Conservation (phyloP, 805 yeast species). For the Kodamaea restingae region DNA sequence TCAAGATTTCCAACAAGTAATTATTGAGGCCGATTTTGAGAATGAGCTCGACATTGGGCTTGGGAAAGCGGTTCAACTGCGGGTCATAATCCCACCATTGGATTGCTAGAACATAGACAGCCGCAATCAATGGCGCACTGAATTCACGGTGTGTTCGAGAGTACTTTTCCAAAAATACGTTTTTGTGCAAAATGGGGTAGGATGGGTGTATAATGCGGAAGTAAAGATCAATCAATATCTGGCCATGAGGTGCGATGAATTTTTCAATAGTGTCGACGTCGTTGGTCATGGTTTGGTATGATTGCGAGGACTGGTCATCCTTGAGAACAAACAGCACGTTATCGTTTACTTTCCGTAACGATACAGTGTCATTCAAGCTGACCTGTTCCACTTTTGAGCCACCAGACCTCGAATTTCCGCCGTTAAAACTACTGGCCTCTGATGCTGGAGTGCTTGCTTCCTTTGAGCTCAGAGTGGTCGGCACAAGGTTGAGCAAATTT, state of each 20-base stretch:
- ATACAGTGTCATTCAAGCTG: conserved; percentile 59
- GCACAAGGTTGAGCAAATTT: conserved; percentile 59
- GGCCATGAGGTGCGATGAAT: conserved; percentile 90
- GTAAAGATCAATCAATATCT: conserved; percentile 70
- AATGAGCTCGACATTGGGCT: conserved; percentile 63
- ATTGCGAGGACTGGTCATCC: conserved; percentile 73
- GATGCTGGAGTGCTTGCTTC: conserved; percentile 7
- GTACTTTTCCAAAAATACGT: conserved; percentile 88
- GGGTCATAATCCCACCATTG: conserved; percentile 95
- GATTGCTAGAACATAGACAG: conserved; percentile 82
- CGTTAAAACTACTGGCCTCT: conserved; percentile 9
- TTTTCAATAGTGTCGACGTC: conserved; percentile 82
- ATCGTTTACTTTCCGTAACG: conserved; percentile 75
- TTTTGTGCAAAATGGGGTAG: conserved; percentile 86
- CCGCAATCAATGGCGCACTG: conserved; percentile 85
- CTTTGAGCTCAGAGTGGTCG: conserved; percentile 20
- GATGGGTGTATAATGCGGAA: conserved; percentile 86
- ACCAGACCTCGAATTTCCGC: conserved; percentile 7
- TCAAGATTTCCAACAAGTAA: conserved; percentile 70
- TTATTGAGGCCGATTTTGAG: conserved; percentile 54
- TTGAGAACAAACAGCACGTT: conserved; percentile 71
- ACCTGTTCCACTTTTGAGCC: conserved; percentile 65
- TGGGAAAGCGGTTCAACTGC: conserved; percentile 65
- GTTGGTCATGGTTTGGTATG: conserved; percentile 63
- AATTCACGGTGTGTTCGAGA: conserved; percentile 87